Evolutionary conservation across 768 basidiomycete species (phyloP).

Genomic region (Phanerochaete carnosa): DNA sequence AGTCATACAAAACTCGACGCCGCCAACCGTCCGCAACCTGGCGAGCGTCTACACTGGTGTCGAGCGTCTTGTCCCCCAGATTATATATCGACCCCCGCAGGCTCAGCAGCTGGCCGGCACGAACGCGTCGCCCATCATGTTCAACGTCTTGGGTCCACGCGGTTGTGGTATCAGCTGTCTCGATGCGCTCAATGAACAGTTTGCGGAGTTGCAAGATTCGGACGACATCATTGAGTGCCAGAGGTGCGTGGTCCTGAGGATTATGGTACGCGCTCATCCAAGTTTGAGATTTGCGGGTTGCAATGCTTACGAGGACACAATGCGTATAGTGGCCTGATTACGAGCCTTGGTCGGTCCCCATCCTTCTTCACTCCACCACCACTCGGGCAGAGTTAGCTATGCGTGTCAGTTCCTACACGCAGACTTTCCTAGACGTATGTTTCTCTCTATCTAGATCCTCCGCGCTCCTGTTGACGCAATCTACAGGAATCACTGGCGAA

Average conservation of each 20-base stretch:
- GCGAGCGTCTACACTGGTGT: neutral
- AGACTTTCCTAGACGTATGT: too few relatives aligned
- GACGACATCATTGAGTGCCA: neutral
- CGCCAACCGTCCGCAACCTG: neutral
- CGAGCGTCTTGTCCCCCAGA: neutral
- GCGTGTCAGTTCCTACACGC: too few relatives aligned
- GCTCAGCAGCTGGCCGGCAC: neutral
- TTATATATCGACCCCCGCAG: neutral
- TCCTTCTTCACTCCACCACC: too few relatives aligned
- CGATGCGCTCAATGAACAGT: neutral
- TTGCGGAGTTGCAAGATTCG: neutral
- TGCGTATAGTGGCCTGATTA: neutral
- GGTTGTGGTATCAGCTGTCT: neutral
- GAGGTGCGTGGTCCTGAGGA: neutral
- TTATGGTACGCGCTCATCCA: neutral
- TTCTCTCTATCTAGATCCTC: too few relatives aligned
- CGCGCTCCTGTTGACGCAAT: too few relatives aligned
- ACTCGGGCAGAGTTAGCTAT: too few relatives aligned
- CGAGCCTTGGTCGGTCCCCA: neutral
- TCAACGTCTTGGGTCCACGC: neutral
- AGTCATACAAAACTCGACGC: too few relatives aligned
- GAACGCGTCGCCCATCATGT: neutral
- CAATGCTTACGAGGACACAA: neutral
- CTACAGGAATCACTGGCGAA: too few relatives aligned
- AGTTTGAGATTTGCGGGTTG: too few relatives aligned